A percentile compares a stretch with the other conserved stretches of the same genome.
These are phyloP conservation scores for Neonectria sp. DNA, from an alignment of 2,329 filamentous ascomycete species.

Conservation along the genomic window DNA sequence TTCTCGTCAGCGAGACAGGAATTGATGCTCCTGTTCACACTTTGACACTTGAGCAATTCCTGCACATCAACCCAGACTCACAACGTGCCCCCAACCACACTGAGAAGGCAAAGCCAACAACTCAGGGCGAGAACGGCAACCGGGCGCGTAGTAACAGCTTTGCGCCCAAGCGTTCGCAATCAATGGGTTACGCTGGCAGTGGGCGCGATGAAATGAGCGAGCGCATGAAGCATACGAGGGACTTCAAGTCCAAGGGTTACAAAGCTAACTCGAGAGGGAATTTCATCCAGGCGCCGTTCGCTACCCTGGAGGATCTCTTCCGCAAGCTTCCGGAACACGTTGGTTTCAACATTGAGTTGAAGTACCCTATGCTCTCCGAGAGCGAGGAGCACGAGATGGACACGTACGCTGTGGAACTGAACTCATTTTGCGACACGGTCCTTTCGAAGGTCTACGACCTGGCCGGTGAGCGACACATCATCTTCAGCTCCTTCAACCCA, in stretches of 20 bases:
- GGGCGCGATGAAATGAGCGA: slow-evolving; percentile 70
- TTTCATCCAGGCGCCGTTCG: slow-evolving; percentile 96
- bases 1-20: slow-evolving; percentile 96
- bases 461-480: slow-evolving; percentile 86
- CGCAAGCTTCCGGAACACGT: slow-evolving; percentile 84
- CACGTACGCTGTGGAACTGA: slow-evolving; percentile 94
- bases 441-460: slow-evolving; percentile 91
- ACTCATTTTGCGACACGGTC: slow-evolving; percentile 96
- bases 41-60: slow-evolving; percentile 93
- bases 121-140: slow-evolving; percentile 52
- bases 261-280: slow-evolving; percentile 95
- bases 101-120: slow-evolving; percentile 27
- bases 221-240: slow-evolving; percentile 96
- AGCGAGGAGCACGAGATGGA: slow-evolving; percentile 97
- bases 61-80: slow-evolving; percentile 82
- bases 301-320: slow-evolving; percentile 95
- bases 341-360: slow-evolving; percentile 99
- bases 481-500: slow-evolving; percentile 98
- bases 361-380: slow-evolving; percentile 98
- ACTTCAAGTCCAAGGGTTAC: slow-evolving; percentile 95
- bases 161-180: slow-evolving; percentile 66
- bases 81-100: slow-evolving; percentile 35
- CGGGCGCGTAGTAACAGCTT: slow-evolving; percentile 57
- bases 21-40: slow-evolving; percentile 98
- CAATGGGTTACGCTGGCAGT: slow-evolving; percentile 66